Conservation (phyloP, 2,329 filamentous ascomycete species). For the Phialophora macrospora region DNA sequence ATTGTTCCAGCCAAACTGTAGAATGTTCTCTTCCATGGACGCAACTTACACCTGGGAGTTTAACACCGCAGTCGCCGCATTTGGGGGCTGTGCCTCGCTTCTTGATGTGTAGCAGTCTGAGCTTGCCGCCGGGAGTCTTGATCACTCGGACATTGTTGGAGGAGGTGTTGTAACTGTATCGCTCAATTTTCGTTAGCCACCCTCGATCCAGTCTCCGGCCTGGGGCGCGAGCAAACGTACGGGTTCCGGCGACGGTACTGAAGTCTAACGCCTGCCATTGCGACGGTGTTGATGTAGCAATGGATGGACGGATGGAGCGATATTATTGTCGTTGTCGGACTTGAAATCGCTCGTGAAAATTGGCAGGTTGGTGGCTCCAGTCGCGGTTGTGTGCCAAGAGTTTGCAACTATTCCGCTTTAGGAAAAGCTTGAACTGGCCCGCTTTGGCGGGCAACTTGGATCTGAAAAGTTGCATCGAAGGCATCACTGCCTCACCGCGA, state of each 20-base stretch:
- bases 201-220: background rate
- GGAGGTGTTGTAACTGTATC: slow-evolving; percentile 88
- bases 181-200: slow-evolving; percentile 15
- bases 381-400: slow-evolving; percentile 8
- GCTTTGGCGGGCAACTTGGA: slow-evolving; percentile 1
- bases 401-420: background rate
- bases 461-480: slow-evolving; percentile 7
- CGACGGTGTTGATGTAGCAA: slow-evolving; percentile 35
- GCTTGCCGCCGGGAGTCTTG: slow-evolving; percentile 95
- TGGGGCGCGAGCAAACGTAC: slow-evolving; percentile 59
- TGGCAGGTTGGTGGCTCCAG: background rate
- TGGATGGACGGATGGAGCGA: slow-evolving; percentile 15
- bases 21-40: slow-evolving; percentile 12
- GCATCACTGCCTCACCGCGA: background rate
- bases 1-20: background rate
- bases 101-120: slow-evolving; percentile 98
- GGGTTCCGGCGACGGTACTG: slow-evolving; percentile 76
- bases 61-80: slow-evolving; percentile 98
- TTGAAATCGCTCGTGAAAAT: slow-evolving; percentile 4
- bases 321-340: slow-evolving; percentile 28
- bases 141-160: slow-evolving; percentile 96
- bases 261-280: slow-evolving; percentile 40
- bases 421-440: background rate
- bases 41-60: slow-evolving; percentile 94
- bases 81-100: slow-evolving; percentile 98